Evolutionary conservation across 2,329 filamentous ascomycete species (phyloP).

Genomic region (Grosmannia penicillata): DNA sequence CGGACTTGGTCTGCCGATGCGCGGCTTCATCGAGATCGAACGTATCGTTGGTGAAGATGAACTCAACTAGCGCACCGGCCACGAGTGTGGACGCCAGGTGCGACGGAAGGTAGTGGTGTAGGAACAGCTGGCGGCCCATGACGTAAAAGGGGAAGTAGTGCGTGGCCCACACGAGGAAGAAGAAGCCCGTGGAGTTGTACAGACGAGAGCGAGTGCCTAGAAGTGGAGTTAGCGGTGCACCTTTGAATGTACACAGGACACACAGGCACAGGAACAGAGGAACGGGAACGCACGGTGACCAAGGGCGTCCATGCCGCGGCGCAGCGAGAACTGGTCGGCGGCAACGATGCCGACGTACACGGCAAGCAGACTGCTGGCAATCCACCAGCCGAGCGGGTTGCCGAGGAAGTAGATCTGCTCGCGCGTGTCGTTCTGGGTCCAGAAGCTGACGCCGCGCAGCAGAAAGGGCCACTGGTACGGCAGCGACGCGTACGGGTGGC

Average conservation of each 20-base stretch:
- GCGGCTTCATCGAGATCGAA: slow-evolving; percentile 36
- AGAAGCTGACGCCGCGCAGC: slow-evolving; percentile 94
- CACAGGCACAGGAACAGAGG: not conserved
- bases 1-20: slow-evolving; percentile 25
- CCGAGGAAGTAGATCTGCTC: slow-evolving; percentile 98
- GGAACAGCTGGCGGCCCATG: slow-evolving; percentile 95
- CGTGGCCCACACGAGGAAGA: slow-evolving; percentile 94
- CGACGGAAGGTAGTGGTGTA: slow-evolving; percentile 93
- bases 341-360: slow-evolving; percentile 86
- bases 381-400: slow-evolving; percentile 95
- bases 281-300: slow-evolving; percentile 63
- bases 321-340: slow-evolving; percentile 84
- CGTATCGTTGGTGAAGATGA: slow-evolving; percentile 86
- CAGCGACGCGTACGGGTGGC: slow-evolving; percentile 87
- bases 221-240: not conserved
- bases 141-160: slow-evolving; percentile 97
- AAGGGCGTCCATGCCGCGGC: slow-evolving; percentile 83
- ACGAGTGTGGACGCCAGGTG: slow-evolving; percentile 85
- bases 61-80: slow-evolving; percentile 81
- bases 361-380: slow-evolving; percentile 79
- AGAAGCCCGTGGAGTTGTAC: slow-evolving; percentile 98
- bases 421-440: slow-evolving; percentile 89
- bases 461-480: slow-evolving; percentile 98
- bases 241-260: too few relatives aligned
- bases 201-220: slow-evolving; percentile 77